phyloP scores from a whole-genome alignment of 2,329 filamentous ascomycete species.

The Emydomyces testavorans region DNA sequence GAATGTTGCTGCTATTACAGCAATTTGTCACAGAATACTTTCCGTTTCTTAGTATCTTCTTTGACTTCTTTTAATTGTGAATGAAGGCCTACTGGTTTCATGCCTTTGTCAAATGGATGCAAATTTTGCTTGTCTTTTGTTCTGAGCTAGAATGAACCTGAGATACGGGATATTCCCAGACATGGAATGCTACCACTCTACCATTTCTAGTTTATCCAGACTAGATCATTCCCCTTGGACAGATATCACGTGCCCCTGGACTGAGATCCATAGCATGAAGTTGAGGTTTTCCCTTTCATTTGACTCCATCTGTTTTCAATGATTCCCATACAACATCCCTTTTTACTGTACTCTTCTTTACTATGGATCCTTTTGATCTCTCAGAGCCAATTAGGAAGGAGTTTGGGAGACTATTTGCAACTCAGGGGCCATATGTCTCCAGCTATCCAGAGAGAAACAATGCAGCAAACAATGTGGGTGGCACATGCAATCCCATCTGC shows the following conservation, averaged over 20 bases:
- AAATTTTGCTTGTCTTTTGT: no score
- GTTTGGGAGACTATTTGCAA: background rate
- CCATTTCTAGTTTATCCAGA: background rate
- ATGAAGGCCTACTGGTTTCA: no score
- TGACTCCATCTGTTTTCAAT: no score
- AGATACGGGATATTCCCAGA: no score
- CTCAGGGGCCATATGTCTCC: background rate
- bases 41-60: no score
- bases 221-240: background rate
- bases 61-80: no score
- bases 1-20: background rate
- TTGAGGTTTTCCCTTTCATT: no score
- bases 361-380: background rate
- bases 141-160: no score
- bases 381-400: background rate
- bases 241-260: background rate
- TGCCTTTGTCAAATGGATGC: no score
- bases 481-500: background rate
- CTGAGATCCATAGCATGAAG: no score
- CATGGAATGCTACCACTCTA: background rate
- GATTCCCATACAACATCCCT: constrained; percentile 2
- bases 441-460: background rate
- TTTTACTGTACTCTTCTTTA: background rate
- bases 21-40: no score
- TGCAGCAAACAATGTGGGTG: background rate